Evolutionary conservation across 2,329 filamentous ascomycete genomes (phyloP).

Genomic region (Graphilbum sp.): DNA sequence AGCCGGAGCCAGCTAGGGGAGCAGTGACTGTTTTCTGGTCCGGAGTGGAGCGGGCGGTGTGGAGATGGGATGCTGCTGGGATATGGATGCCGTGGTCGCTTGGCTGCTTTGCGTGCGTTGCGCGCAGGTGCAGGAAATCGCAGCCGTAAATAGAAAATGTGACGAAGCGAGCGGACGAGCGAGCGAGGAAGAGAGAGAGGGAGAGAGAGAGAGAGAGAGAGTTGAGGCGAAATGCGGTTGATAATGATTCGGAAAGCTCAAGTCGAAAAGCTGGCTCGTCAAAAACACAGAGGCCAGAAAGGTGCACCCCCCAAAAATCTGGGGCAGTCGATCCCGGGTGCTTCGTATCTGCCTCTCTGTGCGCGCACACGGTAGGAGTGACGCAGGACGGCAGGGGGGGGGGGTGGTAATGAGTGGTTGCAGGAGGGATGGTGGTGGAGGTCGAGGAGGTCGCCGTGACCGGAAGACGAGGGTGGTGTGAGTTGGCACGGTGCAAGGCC

Average conservation of each 20-base stretch:
- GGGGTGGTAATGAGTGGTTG: too few relatives aligned
- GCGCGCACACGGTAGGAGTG: too few relatives aligned
- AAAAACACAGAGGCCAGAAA: too few relatives aligned
- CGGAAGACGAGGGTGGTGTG: not conserved
- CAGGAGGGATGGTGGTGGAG: not conserved
- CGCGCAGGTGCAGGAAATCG: too few relatives aligned
- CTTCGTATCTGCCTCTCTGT: too few relatives aligned
- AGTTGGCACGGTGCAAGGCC: not conserved
- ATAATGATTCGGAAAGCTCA: too few relatives aligned
- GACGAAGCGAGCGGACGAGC: not conserved
- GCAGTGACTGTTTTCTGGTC: not conserved
- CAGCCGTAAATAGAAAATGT: too few relatives aligned
- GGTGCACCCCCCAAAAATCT: too few relatives aligned
- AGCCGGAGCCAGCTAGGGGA: constrained; percentile 1
- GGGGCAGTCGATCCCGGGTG: not conserved
- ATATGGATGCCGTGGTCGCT: too few relatives aligned
- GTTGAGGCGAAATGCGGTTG: not conserved
- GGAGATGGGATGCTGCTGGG: not conserved
- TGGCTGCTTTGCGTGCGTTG: not conserved
- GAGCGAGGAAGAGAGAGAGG: not conserved
- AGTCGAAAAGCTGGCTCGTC: too few relatives aligned
- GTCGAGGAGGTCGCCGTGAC: not conserved
- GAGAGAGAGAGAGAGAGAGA: not conserved
- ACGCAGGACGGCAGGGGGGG: not conserved
- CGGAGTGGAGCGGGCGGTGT: not conserved